Evolutionary conservation across 768 basidiomycete genomes (phyloP).

Genomic region (Serendipita indica): DNA sequence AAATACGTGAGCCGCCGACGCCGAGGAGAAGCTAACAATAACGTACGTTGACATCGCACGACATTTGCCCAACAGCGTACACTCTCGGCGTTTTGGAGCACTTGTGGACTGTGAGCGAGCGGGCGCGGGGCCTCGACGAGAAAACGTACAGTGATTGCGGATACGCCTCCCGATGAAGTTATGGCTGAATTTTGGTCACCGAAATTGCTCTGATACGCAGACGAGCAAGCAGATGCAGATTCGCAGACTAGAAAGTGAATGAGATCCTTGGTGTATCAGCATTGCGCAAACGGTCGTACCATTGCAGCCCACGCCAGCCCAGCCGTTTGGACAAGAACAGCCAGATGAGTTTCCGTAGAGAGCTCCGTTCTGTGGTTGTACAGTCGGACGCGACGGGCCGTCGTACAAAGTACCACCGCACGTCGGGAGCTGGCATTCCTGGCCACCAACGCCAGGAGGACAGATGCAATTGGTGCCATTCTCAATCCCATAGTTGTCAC

Average conservation of each 20-base stretch:
- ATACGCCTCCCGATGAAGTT: no score
- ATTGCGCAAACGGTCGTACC: constrained; percentile 10
- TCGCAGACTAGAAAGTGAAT: constrained; percentile 41
- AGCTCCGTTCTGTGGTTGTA: constrained; percentile 25
- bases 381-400: constrained; percentile 41
- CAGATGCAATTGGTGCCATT: constrained; percentile 54
- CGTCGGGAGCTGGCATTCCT: constrained; percentile 48
- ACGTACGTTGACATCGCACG: constrained; percentile 68
- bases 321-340: constrained; percentile 60
- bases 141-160: constrained; percentile 8
- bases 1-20: neutral
- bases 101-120: constrained; percentile 46
- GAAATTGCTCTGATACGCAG: constrained; percentile 34
- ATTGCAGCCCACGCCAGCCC: constrained; percentile 67
- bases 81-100: constrained; percentile 38
- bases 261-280: neutral
- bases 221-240: constrained; percentile 49
- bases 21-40: neutral
- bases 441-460: constrained; percentile 67
- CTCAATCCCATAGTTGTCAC: constrained; percentile 52
- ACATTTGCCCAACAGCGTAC: constrained; percentile 68
- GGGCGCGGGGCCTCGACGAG: neutral
- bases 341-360: constrained; percentile 41
- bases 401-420: constrained; percentile 79
- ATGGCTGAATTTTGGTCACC: constrained; percentile 20